Percentiles rank a stretch among this genome's conserved stretches.
These are phyloP conservation scores for Triticum monococcum DNA, from an alignment of 176 grass and related monocot genomes.

Conservation along the genomic window DNA sequence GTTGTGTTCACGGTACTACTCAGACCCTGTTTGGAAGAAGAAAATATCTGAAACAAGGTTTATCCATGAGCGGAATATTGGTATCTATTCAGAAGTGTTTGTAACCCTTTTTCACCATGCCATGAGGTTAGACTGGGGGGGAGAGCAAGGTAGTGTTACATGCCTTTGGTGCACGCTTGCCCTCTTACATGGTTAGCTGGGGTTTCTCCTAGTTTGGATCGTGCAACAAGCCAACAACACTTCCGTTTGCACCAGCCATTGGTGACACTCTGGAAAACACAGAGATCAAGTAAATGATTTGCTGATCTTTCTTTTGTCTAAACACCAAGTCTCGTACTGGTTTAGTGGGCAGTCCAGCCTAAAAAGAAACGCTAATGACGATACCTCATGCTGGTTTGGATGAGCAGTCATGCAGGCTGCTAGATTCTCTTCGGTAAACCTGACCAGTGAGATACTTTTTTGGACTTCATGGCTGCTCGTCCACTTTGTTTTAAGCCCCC, in stretches of 20 bases:
- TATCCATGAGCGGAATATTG: neutral
- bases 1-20: neutral
- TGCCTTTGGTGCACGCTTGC: neutral
- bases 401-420: neutral
- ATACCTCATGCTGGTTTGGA: neutral
- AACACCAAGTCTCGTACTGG: neutral
- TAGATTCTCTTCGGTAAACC: neutral
- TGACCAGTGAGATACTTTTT: neutral
- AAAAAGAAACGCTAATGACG: neutral
- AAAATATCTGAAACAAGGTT: neutral
- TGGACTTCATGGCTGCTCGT: neutral
- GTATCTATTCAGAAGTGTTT: neutral
- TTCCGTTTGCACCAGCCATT: neutral
- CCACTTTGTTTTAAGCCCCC: neutral
- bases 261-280: neutral
- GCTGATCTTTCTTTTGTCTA: neutral
- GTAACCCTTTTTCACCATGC: neutral
- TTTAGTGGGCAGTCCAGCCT: neutral
- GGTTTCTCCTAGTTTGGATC: neutral
- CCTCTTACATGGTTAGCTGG: neutral
- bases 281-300: neutral
- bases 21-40: neutral
- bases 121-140: no score
- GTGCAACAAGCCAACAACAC: neutral
- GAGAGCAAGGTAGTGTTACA: neutral